Evolutionary conservation across 805 yeast genomes (phyloP).

Genomic region (Kluyveromyces aestuarii): DNA sequence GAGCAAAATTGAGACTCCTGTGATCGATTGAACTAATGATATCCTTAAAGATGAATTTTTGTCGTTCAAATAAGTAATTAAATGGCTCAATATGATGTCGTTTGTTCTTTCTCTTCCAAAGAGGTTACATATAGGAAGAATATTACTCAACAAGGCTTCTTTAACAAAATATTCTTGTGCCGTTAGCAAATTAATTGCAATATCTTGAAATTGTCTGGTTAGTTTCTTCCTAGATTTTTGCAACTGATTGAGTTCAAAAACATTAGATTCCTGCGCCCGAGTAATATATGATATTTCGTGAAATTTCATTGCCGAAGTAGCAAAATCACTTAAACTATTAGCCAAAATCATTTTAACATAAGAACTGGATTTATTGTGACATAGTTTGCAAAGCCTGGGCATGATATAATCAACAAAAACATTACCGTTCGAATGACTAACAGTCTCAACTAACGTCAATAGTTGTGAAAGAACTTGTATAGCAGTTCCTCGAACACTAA

Average conservation of each 20-base stretch:
- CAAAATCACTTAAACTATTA: constrained; percentile 61
- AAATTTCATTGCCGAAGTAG: constrained; percentile 52
- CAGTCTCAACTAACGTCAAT: constrained; percentile 48
- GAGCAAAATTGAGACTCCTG: constrained; percentile 67
- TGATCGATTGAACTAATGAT: constrained; percentile 61
- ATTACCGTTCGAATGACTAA: constrained; percentile 67
- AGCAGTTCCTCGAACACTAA: constrained; percentile 59
- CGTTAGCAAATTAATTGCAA: constrained; percentile 57
- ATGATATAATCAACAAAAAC: constrained; percentile 75
- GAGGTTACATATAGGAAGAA: constrained; percentile 69
- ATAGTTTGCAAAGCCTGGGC: constrained; percentile 51
- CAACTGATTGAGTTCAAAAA: constrained; percentile 2
- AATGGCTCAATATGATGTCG: constrained; percentile 80
- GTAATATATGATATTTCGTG: constrained; percentile 45
- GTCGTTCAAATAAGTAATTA: constrained; percentile 86
- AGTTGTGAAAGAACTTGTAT: constrained; percentile 59
- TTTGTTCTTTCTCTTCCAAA: constrained; percentile 84
- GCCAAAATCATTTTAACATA: constrained; percentile 64
- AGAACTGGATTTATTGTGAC: constrained; percentile 30
- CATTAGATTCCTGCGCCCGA: constrained; percentile 14
- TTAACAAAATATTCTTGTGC: constrained; percentile 61
- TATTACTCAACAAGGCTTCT: constrained; percentile 57
- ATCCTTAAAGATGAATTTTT: constrained; percentile 56
- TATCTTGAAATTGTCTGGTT: constrained; percentile 44
- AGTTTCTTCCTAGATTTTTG: constrained; percentile 17